phyloP scores from a whole-genome alignment of 1,284 basidiomycete genomes.

The Vanrija pseudolonga region DNA sequence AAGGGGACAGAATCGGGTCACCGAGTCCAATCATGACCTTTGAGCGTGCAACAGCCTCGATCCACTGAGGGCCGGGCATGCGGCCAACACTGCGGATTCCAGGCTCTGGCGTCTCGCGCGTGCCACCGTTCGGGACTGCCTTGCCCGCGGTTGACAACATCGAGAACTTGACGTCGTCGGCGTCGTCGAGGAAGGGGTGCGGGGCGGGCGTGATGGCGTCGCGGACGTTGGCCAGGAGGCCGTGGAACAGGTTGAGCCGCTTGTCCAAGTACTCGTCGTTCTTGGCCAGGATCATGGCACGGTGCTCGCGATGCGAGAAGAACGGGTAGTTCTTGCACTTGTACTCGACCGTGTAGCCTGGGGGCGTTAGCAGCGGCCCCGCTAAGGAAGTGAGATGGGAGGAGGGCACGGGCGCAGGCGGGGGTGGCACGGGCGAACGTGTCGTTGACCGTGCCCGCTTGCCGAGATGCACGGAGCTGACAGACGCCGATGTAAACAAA shows the following conservation, averaged over 20 bases:
- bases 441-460: too few species aligned
- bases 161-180: not conserved
- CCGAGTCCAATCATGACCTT: conserved; percentile 10
- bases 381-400: too few species aligned
- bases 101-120: not conserved
- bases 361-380: not conserved
- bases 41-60: not conserved
- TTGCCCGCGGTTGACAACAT: not conserved
- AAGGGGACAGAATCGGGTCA: not conserved
- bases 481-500: too few species aligned
- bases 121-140: not conserved
- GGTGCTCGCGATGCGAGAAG: conserved; percentile 24
- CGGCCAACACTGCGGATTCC: conserved; percentile 2
- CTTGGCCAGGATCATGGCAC: conserved; percentile 46
- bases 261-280: conserved; percentile 29
- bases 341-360: conserved; percentile 46
- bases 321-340: conserved; percentile 20
- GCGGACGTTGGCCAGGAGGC: not conserved
- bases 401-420: too few species aligned
- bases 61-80: conserved; percentile 1
- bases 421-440: too few species aligned
- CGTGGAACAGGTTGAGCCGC: not conserved
- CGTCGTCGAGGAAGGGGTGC: not conserved
- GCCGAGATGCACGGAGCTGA: too few species aligned
- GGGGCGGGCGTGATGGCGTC: not conserved